Evolutionary conservation across 2,329 filamentous ascomycete species (phyloP).

Genomic region (Ustulina deusta): DNA sequence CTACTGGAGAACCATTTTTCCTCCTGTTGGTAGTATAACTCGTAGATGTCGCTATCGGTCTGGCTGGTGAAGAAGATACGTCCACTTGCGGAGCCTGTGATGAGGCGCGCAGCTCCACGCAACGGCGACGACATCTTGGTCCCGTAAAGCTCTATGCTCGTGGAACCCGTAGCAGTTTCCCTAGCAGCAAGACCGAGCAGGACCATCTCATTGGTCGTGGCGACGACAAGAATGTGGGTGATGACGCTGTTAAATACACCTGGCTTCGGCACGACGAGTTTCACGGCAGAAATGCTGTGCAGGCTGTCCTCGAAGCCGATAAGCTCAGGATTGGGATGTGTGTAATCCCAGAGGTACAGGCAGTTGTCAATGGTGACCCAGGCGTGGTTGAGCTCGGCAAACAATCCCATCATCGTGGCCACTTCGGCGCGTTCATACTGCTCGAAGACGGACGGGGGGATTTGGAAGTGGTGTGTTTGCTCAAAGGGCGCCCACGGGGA

Average conservation of each 20-base stretch:
- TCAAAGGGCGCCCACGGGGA: slow-evolving; percentile 90
- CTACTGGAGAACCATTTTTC: slow-evolving; percentile 95
- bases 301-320: slow-evolving; percentile 92
- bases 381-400: slow-evolving; percentile 93
- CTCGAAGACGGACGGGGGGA: slow-evolving; percentile 91
- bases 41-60: slow-evolving; percentile 87
- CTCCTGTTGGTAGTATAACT: slow-evolving; percentile 96
- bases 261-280: slow-evolving; percentile 83
- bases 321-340: slow-evolving; percentile 87
- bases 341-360: slow-evolving; percentile 98
- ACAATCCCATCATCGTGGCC: slow-evolving; percentile 93
- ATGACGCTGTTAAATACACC: slow-evolving; percentile 91
- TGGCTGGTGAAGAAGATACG: slow-evolving; percentile 93
- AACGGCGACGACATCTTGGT: slow-evolving; percentile 86
- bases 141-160: slow-evolving; percentile 82
- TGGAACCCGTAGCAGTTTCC: slow-evolving; percentile 75
- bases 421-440: slow-evolving; percentile 91
- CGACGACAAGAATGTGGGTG: slow-evolving; percentile 88
- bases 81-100: slow-evolving; percentile 84
- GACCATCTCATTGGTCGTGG: slow-evolving; percentile 85
- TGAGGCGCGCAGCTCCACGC: slow-evolving; percentile 80
- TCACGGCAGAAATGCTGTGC: slow-evolving; percentile 90
- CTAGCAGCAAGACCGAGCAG: slow-evolving; percentile 84
- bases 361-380: slow-evolving; percentile 97
- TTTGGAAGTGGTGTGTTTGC: slow-evolving; percentile 85